Conservation (phyloP, 495 filamentous ascomycete genomes). For the Penicillium pancosmium region DNA sequence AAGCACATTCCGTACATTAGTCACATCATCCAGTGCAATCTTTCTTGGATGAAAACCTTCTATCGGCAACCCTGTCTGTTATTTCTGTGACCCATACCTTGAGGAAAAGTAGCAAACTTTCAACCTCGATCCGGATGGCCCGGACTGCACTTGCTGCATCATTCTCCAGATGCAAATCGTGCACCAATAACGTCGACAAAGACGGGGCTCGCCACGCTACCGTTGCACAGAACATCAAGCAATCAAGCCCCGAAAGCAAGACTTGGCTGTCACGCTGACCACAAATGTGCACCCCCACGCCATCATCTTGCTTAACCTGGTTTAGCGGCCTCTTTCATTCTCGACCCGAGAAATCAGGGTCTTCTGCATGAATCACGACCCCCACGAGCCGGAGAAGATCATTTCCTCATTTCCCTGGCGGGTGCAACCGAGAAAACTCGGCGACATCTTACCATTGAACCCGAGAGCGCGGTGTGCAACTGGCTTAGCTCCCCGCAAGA, state of each 20-base stretch:
- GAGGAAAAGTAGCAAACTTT: not conserved
- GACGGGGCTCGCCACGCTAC: not conserved
- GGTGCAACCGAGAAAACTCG: not conserved
- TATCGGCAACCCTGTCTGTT: no score
- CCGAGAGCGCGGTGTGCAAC: not conserved
- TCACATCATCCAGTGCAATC: no score
- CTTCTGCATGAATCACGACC: not conserved
- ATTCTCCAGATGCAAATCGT: not conserved
- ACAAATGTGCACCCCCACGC: slow-evolving; percentile 2
- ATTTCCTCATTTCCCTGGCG: not conserved
- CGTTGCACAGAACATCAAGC: not conserved
- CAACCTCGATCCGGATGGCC: not conserved
- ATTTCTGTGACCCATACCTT: no score
- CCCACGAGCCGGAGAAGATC: slow-evolving; percentile 3
- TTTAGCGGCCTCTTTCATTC: not conserved
- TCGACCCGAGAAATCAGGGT: not conserved
- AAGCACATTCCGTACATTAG: not conserved
- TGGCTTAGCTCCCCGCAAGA: slow-evolving; percentile 12
- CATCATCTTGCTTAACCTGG: not conserved
- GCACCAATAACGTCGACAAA: not conserved
- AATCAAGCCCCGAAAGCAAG: not conserved
- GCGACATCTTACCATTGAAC: not conserved
- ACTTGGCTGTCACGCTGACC: not conserved
- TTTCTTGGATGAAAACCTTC: no score
- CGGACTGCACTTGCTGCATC: not conserved